Conservation (phyloP, 2,329 filamentous ascomycete species). For the Aspergillus udagawae region DNA sequence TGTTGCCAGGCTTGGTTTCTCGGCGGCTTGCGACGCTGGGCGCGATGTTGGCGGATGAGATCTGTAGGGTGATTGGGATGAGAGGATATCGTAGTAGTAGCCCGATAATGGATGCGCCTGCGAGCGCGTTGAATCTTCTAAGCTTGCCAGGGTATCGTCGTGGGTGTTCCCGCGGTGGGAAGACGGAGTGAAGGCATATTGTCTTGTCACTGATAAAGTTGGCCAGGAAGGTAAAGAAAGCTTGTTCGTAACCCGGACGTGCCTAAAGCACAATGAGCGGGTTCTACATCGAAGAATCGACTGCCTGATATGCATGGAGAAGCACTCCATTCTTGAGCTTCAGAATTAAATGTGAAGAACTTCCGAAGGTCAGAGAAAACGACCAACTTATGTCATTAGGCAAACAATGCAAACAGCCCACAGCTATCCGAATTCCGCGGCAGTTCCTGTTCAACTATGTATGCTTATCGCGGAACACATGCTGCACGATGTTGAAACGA, state of each 20-base stretch:
- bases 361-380: neutral
- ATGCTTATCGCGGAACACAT: conserved; percentile 1
- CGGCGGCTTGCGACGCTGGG: conserved; percentile 11
- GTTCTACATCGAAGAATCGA: conserved; percentile 13
- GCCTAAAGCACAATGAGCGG: neutral
- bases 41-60: conserved; percentile 16
- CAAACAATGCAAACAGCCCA: conserved; percentile 36
- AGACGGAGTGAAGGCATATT: conserved; percentile 18
- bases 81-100: conserved; percentile 43
- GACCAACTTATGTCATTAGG: conserved; percentile 31
- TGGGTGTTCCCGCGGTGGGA: conserved; percentile 19
- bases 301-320: conserved; percentile 14
- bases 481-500: neutral
- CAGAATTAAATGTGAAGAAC: conserved; percentile 6
- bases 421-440: neutral
- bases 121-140: conserved; percentile 7
- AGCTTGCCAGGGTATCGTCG: conserved; percentile 5
- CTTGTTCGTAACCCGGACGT: neutral
- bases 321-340: conserved; percentile 24
- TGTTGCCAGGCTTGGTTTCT: conserved; percentile 15
- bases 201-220: conserved; percentile 6
- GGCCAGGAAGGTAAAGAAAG: neutral
- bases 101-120: conserved; percentile 41
- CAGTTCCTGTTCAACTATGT: neutral
- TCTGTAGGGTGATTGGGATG: conserved; percentile 23